These are phyloP conservation scores for Olyra latifolia DNA, from an alignment of 176 grass and related monocot species.

Conservation along the genomic window DNA sequence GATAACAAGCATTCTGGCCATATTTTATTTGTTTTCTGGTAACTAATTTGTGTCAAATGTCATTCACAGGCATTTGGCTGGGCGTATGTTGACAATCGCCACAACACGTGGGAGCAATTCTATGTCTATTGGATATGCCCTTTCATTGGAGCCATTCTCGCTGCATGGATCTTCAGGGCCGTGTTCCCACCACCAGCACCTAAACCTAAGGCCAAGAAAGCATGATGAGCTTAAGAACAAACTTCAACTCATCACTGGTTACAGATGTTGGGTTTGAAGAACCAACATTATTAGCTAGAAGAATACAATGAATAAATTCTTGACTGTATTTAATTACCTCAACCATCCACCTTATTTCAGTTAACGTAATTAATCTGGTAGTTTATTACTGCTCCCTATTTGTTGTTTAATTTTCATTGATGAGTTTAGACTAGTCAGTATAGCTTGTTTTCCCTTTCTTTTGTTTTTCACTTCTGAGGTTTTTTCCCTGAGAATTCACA, in stretches of 20 bases:
- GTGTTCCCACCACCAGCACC: slow-evolving; percentile 42
- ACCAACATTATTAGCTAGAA: slow-evolving; percentile 2
- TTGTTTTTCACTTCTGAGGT: no score
- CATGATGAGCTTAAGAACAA: slow-evolving; percentile 33
- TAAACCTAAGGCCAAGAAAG: slow-evolving; percentile 70
- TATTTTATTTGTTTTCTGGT: neutral
- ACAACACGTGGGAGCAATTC: slow-evolving; percentile 95
- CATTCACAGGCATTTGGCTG: slow-evolving; percentile 84
- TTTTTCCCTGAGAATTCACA: no score
- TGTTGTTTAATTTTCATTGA: neutral
- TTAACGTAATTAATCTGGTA: neutral
- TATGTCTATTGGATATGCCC: slow-evolving; percentile 99
- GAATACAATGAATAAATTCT: slow-evolving; percentile 4
- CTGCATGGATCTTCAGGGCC: slow-evolving; percentile 70
- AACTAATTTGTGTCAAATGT: neutral
- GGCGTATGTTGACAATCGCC: slow-evolving; percentile 82
- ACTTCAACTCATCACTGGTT: neutral
- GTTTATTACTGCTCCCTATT: neutral
- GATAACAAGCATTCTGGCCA: no score
- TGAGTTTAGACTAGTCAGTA: no score
- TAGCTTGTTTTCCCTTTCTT: no score
- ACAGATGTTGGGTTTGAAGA: neutral
- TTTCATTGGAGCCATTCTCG: slow-evolving; percentile 75
- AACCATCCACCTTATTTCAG: neutral
- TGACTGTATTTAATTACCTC: slow-evolving; percentile 15